Conservation (phyloP, 2,329 filamentous ascomycete genomes). For the Exophiala lecanii-corni region DNA sequence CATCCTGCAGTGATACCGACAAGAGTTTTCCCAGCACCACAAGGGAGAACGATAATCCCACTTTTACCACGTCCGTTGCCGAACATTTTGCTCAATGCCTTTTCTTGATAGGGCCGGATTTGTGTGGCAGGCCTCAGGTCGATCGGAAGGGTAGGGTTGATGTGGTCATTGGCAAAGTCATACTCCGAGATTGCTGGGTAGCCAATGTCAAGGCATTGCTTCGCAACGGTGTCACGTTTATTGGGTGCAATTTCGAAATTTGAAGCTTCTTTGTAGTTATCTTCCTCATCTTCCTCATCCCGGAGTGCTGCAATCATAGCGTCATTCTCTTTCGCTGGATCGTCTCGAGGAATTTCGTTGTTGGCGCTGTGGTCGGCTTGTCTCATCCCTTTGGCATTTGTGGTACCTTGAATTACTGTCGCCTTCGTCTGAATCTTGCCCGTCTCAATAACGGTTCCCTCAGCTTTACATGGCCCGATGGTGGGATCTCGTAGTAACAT, state of each 20-base stretch:
- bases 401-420: conserved; percentile 89
- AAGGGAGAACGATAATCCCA: conserved; percentile 94
- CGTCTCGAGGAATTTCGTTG: conserved; percentile 24
- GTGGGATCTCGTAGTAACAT: conserved; percentile 77
- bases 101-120: conserved; percentile 93
- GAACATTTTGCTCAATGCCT: conserved; percentile 98
- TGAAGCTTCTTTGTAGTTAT: conserved; percentile 81
- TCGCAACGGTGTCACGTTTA: conserved; percentile 80
- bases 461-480: conserved; percentile 73
- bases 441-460: conserved; percentile 69
- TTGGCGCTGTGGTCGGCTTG: conserved; percentile 54
- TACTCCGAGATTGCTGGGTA: conserved; percentile 93
- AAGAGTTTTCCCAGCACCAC: conserved; percentile 92
- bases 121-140: conserved; percentile 84
- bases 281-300: conserved; percentile 75
- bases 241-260: conserved; percentile 85
- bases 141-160: conserved; percentile 88
- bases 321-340: conserved; percentile 19
- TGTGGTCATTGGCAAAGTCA: conserved; percentile 86
- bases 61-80: conserved; percentile 96
- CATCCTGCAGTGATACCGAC: conserved; percentile 98
- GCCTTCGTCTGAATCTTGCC: conserved; percentile 81
- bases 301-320: conserved; percentile 58
- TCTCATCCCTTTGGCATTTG: conserved; percentile 81
- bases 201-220: conserved; percentile 79